Base-by-base conservation (phyloP, 208 protist genomes). In the Acanthamoeba royreba region DNA sequence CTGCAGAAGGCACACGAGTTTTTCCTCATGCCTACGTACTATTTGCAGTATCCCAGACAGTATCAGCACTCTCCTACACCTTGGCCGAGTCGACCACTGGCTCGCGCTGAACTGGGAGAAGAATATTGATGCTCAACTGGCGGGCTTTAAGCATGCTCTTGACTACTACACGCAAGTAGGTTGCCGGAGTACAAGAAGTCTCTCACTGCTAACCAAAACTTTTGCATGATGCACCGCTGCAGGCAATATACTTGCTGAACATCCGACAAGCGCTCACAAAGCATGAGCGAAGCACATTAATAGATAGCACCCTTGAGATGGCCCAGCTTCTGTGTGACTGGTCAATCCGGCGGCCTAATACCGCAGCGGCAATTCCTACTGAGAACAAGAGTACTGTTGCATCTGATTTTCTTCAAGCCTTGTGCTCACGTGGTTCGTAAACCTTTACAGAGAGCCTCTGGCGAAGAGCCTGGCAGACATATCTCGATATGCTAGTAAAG, bases 21-120 rank as follows among this genome's bases (percentile, higher is more conserved):
- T n/a, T n/a, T 4, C 47, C 38, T 49, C 5, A 35, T 7, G 42
- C 35, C n/a, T 55, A 2, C 5, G 31, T 33, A 33, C n/a, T n/a
- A n/a, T n/a, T n/a, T n/a, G n/a, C n/a, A 87, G 79, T n/a, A 87
- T 87, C 35, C 79, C 79, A n/a, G 79, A 87, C 79, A 87, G 79
- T 45, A 33, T 58, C 1, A 61, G 55, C 79, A 87, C 79, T n/a
- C 33, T 87, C 43, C 79, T 87, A 4, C 49, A 58, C 43, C 49
- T 87, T 4, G 79, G 46, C 2, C 43, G 79, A 5, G 79, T 87
- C 31, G 79, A 87, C 9, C 79, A 87, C 17, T 87, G 79, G 79
- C 33, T 87, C 43, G 79, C 15, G 15, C 33, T 87, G 42, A 87
- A 87, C 43, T 55, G 79, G 79, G 46, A 87, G 49, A 58, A n/a